Conservation (phyloP, 2,329 filamentous ascomycete species). For the Fusarium beomiforme region DNA sequence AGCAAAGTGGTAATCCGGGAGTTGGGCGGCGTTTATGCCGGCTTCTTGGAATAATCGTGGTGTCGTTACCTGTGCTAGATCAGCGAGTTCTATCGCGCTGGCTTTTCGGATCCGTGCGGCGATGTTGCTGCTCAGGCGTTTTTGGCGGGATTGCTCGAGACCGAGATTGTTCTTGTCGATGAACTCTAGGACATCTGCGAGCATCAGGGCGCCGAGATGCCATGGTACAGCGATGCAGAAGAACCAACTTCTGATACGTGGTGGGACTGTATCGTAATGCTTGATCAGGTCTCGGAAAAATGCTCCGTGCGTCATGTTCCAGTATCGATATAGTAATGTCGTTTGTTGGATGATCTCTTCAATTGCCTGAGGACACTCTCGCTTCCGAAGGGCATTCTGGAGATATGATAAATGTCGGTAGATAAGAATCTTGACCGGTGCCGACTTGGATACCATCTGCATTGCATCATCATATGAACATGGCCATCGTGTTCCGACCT, state of each 20-base stretch:
- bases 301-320: neutral
- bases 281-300: neutral
- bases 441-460: neutral
- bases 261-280: accelerated
- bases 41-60: accelerated
- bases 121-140: neutral
- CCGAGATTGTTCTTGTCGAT: neutral
- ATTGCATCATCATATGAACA: neutral
- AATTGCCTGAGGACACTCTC: neutral
- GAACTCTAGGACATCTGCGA: neutral
- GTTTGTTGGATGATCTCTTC: neutral
- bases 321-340: neutral
- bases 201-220: neutral
- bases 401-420: neutral
- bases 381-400: neutral
- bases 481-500: neutral
- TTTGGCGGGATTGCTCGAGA: neutral
- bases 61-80: neutral
- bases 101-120: neutral
- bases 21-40: neutral
- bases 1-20: neutral
- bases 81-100: neutral
- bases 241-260: neutral
- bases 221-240: neutral
- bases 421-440: accelerated